Evolutionary conservation across 768 basidiomycete species (phyloP).

Genomic region (Mycena filopes): DNA sequence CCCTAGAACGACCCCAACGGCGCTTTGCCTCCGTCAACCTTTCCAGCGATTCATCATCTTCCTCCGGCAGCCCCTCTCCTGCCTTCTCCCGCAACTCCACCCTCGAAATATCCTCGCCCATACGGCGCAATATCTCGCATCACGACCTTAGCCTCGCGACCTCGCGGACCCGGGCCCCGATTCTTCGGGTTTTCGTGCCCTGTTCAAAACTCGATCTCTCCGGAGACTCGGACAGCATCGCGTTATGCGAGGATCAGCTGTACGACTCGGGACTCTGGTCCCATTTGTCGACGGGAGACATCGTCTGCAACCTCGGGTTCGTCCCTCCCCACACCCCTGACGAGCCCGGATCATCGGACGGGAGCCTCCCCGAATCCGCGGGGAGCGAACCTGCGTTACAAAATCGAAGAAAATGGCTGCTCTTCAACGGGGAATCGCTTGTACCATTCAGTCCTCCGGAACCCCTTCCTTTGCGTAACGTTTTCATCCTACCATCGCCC

Average conservation of each 20-base stretch:
- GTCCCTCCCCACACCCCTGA: slow-evolving; percentile 60
- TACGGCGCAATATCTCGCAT: slow-evolving; percentile 47
- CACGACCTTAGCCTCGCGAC: slow-evolving; percentile 74
- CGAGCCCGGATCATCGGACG: slow-evolving; percentile 38
- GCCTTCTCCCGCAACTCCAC: slow-evolving; percentile 35
- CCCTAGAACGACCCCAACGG: slow-evolving; percentile 48
- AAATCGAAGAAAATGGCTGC: slow-evolving; percentile 64
- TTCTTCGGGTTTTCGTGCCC: slow-evolving; percentile 81
- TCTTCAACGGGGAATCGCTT: slow-evolving; percentile 76
- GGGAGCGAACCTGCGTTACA: slow-evolving; percentile 23
- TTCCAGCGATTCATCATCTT: slow-evolving; percentile 60
- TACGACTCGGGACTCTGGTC: slow-evolving; percentile 75
- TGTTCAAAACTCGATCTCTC: slow-evolving; percentile 61
- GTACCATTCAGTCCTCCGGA: slow-evolving; percentile 70
- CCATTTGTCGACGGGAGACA: slow-evolving; percentile 80
- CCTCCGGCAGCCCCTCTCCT: slow-evolving; percentile 40
- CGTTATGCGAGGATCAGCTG: slow-evolving; percentile 75
- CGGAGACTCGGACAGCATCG: slow-evolving; percentile 53
- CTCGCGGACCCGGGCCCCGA: slow-evolving; percentile 72
- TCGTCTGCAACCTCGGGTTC: slow-evolving; percentile 85
- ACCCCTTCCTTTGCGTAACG: slow-evolving; percentile 62
- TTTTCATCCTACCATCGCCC: slow-evolving; percentile 76
- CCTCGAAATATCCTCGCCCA: slow-evolving; percentile 26
- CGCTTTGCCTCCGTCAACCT: slow-evolving; percentile 55
- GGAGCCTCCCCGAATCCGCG: slow-evolving; percentile 33